These are phyloP conservation scores for Camptophora hylomeconis DNA, from an alignment of 2,329 filamentous ascomycete species.

Conservation along the genomic window DNA sequence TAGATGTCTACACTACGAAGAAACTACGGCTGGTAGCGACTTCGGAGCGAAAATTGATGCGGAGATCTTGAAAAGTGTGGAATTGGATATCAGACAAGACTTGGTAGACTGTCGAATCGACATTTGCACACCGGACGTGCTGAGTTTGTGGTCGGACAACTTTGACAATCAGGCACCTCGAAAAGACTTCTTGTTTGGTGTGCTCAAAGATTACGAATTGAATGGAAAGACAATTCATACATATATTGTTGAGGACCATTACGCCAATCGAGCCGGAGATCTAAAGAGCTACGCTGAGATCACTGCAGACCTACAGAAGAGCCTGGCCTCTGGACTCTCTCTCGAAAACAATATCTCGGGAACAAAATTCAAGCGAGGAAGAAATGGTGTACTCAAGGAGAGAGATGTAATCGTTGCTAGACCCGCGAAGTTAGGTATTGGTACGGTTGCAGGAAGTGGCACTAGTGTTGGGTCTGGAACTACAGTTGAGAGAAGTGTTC, in stretches of 20 bases:
- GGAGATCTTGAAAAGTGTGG: conserved; percentile 60
- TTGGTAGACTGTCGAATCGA: conserved; percentile 91
- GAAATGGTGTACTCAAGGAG: conserved; percentile 64
- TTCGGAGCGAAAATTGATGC: conserved; percentile 55
- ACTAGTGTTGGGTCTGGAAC: conserved; percentile 63
- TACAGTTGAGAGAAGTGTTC: conserved; percentile 59
- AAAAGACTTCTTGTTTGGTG: conserved; percentile 78
- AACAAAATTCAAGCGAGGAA: conserved; percentile 61
- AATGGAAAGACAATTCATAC: conserved; percentile 96
- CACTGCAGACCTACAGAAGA: conserved; percentile 47
- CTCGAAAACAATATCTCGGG: conserved; percentile 56
- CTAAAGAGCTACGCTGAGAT: conserved; percentile 83
- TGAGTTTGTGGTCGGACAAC: conserved; percentile 91
- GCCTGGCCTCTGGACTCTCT: conserved; percentile 12
- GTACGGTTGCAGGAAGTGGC: conserved; percentile 62
- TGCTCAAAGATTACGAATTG: conserved; percentile 90
- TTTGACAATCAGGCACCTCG: conserved; percentile 91
- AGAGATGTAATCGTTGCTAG: conserved; percentile 60
- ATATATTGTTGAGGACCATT: conserved; percentile 69
- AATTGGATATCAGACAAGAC: conserved; percentile 75
- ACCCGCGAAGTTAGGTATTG: conserved; percentile 55
- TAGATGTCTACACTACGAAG: conserved; percentile 86
- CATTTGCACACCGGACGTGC: conserved; percentile 90
- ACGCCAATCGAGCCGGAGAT: conserved; percentile 74
- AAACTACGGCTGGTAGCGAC: conserved; percentile 41